Conservation (phyloP, 2,329 filamentous ascomycete species). For the Cytospora piceae region DNA sequence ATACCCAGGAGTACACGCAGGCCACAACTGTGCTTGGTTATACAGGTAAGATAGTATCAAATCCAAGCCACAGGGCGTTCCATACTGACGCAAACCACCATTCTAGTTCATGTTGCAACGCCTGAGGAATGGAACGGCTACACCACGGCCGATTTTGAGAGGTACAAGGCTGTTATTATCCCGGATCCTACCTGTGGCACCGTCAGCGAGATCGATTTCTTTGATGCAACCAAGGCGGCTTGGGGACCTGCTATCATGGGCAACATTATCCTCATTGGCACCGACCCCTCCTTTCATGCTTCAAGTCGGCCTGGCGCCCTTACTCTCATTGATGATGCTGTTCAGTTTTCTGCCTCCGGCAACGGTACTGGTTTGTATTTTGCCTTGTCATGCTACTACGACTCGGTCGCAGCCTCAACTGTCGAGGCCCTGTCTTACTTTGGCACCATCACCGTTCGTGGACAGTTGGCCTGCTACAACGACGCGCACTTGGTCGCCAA, state of each 20-base stretch:
- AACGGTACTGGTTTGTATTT: conserved; percentile 45
- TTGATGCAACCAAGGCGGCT: conserved; percentile 43
- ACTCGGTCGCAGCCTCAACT: conserved; percentile 31
- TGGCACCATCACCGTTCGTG: conserved; percentile 45
- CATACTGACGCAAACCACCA: conserved; percentile 9
- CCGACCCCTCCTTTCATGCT: conserved; percentile 42
- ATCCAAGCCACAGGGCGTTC: not conserved
- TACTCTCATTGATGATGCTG: conserved; percentile 44
- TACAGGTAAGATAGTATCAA: conserved; percentile 27
- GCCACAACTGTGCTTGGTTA: conserved; percentile 31
- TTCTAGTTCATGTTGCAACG: conserved; percentile 40
- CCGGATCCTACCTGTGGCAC: conserved; percentile 44
- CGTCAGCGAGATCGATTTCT: conserved; percentile 40
- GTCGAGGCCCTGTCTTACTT: conserved; percentile 40
- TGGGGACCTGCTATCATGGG: conserved; percentile 47
- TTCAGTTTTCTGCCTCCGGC: conserved; percentile 42
- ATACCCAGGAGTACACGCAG: conserved; percentile 34
- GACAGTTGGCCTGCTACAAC: conserved; percentile 45
- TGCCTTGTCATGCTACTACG: conserved; percentile 48
- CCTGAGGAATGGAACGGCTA: conserved; percentile 43
- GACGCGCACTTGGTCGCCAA: conserved; percentile 46
- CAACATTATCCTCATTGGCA: conserved; percentile 48
- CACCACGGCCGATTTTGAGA: conserved; percentile 47
- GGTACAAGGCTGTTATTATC: conserved; percentile 50
- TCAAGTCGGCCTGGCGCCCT: conserved; percentile 39